Percentiles rank a stretch among this genome's conserved stretches.
Evolutionary conservation across 1,139 yeast species (phyloP).

Genomic region (Taphrina wiesneri): DNA sequence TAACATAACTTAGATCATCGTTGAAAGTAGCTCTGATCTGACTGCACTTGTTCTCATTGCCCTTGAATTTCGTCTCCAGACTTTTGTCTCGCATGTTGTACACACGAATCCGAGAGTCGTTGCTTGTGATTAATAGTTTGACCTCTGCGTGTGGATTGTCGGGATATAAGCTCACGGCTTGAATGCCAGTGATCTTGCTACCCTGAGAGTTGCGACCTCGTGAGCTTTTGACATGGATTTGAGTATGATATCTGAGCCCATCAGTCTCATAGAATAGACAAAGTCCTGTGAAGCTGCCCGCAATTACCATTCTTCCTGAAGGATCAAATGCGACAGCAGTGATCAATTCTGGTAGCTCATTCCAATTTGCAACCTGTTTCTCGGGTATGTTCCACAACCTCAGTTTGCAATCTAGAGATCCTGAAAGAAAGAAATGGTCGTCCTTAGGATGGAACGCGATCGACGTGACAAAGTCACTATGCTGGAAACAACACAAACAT

Average conservation of each 20-base stretch:
- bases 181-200: constrained; percentile 58
- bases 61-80: constrained; percentile 69
- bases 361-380: constrained; percentile 55
- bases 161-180: constrained; percentile 41
- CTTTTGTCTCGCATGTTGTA: constrained; percentile 59
- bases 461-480: constrained; percentile 79
- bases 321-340: constrained; percentile 74
- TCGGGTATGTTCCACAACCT: constrained; percentile 85
- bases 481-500: constrained; percentile 66
- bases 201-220: constrained; percentile 44
- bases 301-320: constrained; percentile 63
- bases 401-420: constrained; percentile 76
- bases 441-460: constrained; percentile 82
- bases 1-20: constrained; percentile 54
- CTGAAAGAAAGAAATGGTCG: constrained; percentile 82
- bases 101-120: constrained; percentile 75
- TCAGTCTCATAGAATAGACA: constrained; percentile 64
- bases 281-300: constrained; percentile 82
- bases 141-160: constrained; percentile 37
- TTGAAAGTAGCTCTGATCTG: constrained; percentile 69
- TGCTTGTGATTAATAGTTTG: constrained; percentile 54
- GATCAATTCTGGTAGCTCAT: constrained; percentile 53
- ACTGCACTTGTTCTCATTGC: constrained; percentile 67
- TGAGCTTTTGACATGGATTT: constrained; percentile 54
- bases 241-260: constrained; percentile 58